Evolutionary conservation across 768 basidiomycete genomes (phyloP).

Genomic region (Megacollybia marginata): DNA sequence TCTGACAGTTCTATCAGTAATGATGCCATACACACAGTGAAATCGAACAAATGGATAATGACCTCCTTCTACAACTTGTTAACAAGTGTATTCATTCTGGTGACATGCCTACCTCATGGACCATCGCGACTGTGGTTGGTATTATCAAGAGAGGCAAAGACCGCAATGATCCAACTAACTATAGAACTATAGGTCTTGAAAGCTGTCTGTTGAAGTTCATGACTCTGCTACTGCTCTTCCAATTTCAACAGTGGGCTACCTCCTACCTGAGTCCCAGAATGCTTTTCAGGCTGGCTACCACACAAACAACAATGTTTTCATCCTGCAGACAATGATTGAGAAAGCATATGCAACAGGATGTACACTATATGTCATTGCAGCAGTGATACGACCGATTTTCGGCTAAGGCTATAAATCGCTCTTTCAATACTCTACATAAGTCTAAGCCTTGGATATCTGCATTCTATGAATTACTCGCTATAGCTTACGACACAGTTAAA

Average conservation of each 20-base stretch:
- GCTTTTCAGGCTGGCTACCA: not conserved
- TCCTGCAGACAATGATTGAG: not conserved
- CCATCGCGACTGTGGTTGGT: conserved; percentile 1
- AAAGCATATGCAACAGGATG: conserved; percentile 1
- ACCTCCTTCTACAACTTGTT: conserved; percentile 4
- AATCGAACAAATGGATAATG: conserved; percentile 3
- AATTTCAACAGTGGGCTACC: conserved; percentile 3
- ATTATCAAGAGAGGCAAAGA: conserved; percentile 10
- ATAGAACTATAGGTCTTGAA: conserved; percentile 15
- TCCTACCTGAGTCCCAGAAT: not conserved
- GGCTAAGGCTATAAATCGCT: too few relatives aligned
- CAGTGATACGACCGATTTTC: too few relatives aligned
- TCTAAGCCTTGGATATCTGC: too few relatives aligned
- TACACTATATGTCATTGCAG: too few relatives aligned
- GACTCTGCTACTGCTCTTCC: conserved; percentile 10
- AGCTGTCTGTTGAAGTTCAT: conserved; percentile 16
- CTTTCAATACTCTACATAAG: too few relatives aligned
- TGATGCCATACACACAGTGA: conserved; percentile 1
- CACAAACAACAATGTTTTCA: conserved; percentile 1
- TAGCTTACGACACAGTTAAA: too few relatives aligned
- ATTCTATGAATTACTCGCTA: too few relatives aligned
- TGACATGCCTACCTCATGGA: conserved; percentile 1
- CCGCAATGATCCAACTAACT: conserved; percentile 5
- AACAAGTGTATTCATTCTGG: not conserved
- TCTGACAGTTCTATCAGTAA: not conserved